These are phyloP conservation scores for Penicillium pancosmium DNA, from an alignment of 495 filamentous ascomycete genomes.

Conservation along the genomic window DNA sequence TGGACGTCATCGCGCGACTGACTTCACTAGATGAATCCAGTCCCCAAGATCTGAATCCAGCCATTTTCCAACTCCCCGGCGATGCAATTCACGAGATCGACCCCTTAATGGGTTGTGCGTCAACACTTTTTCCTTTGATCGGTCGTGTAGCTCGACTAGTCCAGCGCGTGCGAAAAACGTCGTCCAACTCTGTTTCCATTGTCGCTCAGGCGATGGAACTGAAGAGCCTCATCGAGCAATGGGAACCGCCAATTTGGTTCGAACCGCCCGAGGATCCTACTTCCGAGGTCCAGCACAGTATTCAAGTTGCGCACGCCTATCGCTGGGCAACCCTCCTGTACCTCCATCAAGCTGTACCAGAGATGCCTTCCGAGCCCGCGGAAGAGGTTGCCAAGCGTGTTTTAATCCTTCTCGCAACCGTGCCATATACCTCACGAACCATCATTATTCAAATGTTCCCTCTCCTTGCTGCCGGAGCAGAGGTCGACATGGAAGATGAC, in stretches of 20 bases:
- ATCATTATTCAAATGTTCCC: conserved; percentile 80
- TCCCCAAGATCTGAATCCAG: conserved; percentile 54
- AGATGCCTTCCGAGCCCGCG: conserved; percentile 63
- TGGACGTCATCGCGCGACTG: conserved; percentile 78
- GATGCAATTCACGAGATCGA: conserved; percentile 62
- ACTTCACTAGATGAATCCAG: conserved; percentile 67
- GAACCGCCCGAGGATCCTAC: conserved; percentile 69
- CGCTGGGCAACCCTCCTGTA: conserved; percentile 75
- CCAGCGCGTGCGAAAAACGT: conserved; percentile 59
- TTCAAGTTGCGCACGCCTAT: conserved; percentile 77
- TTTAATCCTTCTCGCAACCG: conserved; percentile 62
- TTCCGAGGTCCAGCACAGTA: conserved; percentile 63
- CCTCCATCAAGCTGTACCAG: conserved; percentile 77
- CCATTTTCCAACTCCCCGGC: conserved; percentile 39
- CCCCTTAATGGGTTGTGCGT: conserved; percentile 75
- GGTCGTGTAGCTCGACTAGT: conserved; percentile 70
- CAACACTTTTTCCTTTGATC: conserved; percentile 73
- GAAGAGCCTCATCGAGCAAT: conserved; percentile 63
- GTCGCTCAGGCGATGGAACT: conserved; percentile 68
- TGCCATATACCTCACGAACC: conserved; percentile 64
- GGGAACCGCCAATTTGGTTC: conserved; percentile 60
- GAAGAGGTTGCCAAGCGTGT: conserved; percentile 65
- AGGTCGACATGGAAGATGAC: conserved; percentile 62
- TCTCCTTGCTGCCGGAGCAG: conserved; percentile 71
- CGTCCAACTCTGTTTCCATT: conserved; percentile 62